Conservation (phyloP, 441 rosid species). For the Omphalea diandra region DNA sequence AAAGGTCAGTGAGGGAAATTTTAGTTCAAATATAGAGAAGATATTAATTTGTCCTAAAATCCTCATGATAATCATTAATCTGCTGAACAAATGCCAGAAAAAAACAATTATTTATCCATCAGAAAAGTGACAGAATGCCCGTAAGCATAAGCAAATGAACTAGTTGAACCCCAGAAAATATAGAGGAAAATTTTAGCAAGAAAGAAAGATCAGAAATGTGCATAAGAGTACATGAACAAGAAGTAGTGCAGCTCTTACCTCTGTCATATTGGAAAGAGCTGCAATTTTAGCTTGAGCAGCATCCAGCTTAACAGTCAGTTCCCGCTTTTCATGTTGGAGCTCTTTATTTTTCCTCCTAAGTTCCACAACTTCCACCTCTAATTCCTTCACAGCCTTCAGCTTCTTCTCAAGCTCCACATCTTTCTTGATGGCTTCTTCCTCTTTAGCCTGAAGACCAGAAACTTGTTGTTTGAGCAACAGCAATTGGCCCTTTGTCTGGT, state of each 20-base stretch:
- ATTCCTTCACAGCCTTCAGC: constrained; percentile 62
- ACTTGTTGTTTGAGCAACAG: constrained; percentile 92
- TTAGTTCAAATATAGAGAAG: too few relatives aligned
- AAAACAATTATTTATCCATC: not conserved
- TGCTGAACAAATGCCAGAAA: too few relatives aligned
- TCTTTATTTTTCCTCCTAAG: constrained; percentile 91
- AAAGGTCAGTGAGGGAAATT: too few relatives aligned
- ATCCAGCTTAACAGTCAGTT: constrained; percentile 70
- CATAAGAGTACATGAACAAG: not conserved
- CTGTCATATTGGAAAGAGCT: constrained; percentile 86
- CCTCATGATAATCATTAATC: not conserved
- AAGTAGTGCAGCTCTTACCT: constrained; percentile 44
- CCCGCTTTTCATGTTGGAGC: constrained; percentile 94
- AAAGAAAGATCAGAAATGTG: not conserved
- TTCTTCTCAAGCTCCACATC: constrained; percentile 72
- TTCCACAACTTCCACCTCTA: constrained; percentile 85
- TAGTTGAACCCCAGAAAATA: not conserved
- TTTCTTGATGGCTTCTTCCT: constrained; percentile 73
- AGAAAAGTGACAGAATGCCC: not conserved
- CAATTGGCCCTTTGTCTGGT: constrained; percentile 88
- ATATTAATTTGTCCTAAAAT: too few relatives aligned
- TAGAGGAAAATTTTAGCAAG: not conserved
- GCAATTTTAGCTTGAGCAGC: constrained; percentile 73
- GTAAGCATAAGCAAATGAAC: not conserved
- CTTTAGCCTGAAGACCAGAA: constrained; percentile 72